A percentile compares a stretch with the other conserved stretches of the same genome.
phyloP scores from a whole-genome alignment of 169 alveolate genomes.

The Hepatocystis sp. region DNA sequence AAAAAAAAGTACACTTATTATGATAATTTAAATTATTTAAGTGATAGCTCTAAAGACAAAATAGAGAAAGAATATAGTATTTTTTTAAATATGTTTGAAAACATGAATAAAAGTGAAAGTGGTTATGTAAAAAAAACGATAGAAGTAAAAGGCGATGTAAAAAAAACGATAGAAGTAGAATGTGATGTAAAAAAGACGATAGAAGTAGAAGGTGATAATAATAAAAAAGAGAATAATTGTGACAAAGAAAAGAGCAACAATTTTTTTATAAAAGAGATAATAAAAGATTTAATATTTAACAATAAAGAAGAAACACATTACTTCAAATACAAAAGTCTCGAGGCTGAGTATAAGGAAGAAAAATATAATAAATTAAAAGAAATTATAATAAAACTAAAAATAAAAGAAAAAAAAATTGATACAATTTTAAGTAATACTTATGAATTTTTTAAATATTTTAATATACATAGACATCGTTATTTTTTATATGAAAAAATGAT shows the following conservation, averaged over 20 bases:
- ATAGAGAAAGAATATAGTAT: slow-evolving; percentile 51
- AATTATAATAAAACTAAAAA: slow-evolving; percentile 41
- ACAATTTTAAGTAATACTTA: slow-evolving; percentile 74
- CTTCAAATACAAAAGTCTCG: slow-evolving; percentile 2
- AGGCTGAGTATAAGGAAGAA: slow-evolving; percentile 47
- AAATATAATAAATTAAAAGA: slow-evolving; percentile 37
- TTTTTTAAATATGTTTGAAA: slow-evolving; percentile 21
- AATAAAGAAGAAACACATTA: slow-evolving; percentile 48
- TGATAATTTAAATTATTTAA: slow-evolving; percentile 32
- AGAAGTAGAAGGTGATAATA: neutral
- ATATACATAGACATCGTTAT: slow-evolving; percentile 83
- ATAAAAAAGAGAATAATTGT: neutral
- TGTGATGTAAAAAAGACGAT: neutral
- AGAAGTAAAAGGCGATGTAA: neutral
- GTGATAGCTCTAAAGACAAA: slow-evolving; percentile 43
- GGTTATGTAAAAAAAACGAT: no score
- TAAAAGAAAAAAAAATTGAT: slow-evolving; percentile 76
- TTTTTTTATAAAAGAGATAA: neutral
- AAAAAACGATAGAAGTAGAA: neutral
- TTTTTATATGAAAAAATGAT: slow-evolving; percentile 82
- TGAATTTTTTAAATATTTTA: slow-evolving; percentile 74
- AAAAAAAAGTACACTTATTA: neutral
- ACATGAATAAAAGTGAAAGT: slow-evolving; percentile 3
- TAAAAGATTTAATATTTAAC: slow-evolving; percentile 11
- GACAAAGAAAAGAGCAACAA: neutral